Conservation (phyloP, 768 basidiomycete genomes). For the Pulveroboletus sp. region DNA sequence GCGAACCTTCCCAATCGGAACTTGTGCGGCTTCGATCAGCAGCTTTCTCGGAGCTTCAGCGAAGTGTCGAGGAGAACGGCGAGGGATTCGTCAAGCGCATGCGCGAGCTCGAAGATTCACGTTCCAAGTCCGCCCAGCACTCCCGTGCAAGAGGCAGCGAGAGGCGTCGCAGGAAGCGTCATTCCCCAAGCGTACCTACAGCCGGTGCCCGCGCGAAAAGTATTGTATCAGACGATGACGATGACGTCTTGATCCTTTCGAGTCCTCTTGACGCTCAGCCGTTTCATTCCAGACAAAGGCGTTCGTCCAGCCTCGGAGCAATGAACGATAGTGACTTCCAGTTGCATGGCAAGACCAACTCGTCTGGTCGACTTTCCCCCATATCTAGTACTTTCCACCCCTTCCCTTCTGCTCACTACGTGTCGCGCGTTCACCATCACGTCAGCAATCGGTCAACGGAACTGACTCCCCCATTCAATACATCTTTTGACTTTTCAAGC, state of each 20-base stretch:
- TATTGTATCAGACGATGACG: constrained; percentile 36
- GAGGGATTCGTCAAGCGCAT: constrained; percentile 67
- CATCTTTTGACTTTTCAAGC: constrained; percentile 24
- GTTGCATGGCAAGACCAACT: constrained; percentile 6
- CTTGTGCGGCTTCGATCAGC: constrained; percentile 49
- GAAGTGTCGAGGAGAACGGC: constrained; percentile 57
- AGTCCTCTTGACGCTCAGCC: constrained; percentile 22
- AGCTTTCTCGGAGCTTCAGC: constrained; percentile 62
- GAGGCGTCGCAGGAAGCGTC: constrained; percentile 41
- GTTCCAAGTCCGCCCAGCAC: constrained; percentile 38
- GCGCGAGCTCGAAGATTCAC: constrained; percentile 62
- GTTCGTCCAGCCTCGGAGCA: constrained; percentile 42
- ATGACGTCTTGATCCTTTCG: constrained; percentile 54
- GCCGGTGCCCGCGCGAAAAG: constrained; percentile 15
- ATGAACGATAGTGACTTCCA: constrained; percentile 36
- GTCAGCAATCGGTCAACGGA: constrained; percentile 11
- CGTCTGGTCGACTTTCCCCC: constrained; percentile 22
- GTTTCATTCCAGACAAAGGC: constrained; percentile 31
- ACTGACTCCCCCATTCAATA: constrained; percentile 19
- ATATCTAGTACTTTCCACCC: constrained; percentile 19
- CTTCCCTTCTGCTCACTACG: constrained; percentile 7
- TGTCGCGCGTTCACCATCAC: constrained; percentile 13
- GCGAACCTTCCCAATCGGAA: constrained; percentile 25
- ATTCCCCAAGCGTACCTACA: constrained; percentile 22
- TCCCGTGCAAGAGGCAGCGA: constrained; percentile 37